phyloP scores from a whole-genome alignment of 2,329 filamentous ascomycete species.

The Penicillium vulpinum region DNA sequence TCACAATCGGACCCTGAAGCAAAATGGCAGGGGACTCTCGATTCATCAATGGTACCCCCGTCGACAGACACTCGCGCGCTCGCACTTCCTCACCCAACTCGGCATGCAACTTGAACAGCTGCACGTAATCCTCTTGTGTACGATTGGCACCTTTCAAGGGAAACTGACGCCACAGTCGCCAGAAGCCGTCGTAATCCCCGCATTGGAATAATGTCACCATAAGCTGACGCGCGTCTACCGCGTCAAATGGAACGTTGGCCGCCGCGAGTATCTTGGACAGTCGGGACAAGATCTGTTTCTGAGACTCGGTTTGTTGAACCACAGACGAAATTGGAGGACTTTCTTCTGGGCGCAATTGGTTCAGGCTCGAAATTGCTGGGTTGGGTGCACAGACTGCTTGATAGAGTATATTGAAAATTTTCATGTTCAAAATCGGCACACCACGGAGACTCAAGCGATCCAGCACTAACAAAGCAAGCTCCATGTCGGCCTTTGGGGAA shows the following conservation, averaged over 20 bases:
- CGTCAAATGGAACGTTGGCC: conserved; percentile 31
- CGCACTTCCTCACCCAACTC: conserved; percentile 43
- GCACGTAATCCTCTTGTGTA: conserved; percentile 56
- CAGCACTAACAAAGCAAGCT: conserved; percentile 43
- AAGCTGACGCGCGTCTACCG: conserved; percentile 30
- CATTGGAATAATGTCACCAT: conserved; percentile 41
- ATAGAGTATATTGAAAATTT: conserved; percentile 51
- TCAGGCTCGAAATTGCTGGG: conserved; percentile 11
- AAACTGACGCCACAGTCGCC: conserved; percentile 60
- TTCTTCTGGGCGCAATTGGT: conserved; percentile 39
- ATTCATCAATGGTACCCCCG: conserved; percentile 61
- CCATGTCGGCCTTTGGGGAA: conserved; percentile 29
- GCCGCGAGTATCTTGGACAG: conserved; percentile 33
- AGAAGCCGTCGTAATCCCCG: conserved; percentile 58
- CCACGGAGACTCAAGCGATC: conserved; percentile 46
- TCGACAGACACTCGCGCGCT: conserved; percentile 53
- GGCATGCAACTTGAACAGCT: conserved; percentile 55
- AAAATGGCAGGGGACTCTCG: conserved; percentile 54
- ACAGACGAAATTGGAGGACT: conserved; percentile 3
- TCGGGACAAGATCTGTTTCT: conserved; percentile 21
- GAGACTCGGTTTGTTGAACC: conserved; percentile 11
- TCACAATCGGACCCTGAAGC: conserved; percentile 47
- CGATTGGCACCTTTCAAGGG: conserved; percentile 53
- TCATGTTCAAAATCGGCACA: conserved; percentile 43
- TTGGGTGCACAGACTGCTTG: conserved; percentile 38